These are phyloP conservation scores for Mycena indigotica DNA, from an alignment of 768 basidiomycete species.

Conservation along the genomic window DNA sequence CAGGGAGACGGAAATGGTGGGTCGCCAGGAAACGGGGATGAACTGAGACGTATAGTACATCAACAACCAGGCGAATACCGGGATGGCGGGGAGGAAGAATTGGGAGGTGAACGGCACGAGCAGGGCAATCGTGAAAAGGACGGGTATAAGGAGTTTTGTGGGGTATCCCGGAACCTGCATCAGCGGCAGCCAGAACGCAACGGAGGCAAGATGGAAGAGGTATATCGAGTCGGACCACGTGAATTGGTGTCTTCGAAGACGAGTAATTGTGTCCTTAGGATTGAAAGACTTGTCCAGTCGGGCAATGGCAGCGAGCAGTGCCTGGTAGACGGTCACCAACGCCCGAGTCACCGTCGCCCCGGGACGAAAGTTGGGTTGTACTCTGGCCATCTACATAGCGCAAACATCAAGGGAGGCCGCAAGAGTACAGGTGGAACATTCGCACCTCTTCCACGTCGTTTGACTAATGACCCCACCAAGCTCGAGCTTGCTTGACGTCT, in stretches of 20 bases:
- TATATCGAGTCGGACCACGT: constrained; percentile 60
- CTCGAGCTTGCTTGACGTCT: constrained; percentile 1
- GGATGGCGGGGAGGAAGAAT: constrained; percentile 87
- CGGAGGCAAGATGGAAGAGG: constrained; percentile 63
- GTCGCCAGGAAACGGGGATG: constrained; percentile 76
- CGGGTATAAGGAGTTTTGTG: constrained; percentile 74
- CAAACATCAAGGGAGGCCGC: not conserved
- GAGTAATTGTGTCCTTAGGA: constrained; percentile 62
- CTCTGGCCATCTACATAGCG: constrained; percentile 17
- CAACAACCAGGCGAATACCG: constrained; percentile 84
- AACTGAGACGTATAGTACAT: constrained; percentile 86
- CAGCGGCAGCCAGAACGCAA: constrained; percentile 70
- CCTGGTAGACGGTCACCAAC: constrained; percentile 31
- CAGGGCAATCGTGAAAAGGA: constrained; percentile 67
- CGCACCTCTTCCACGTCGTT: not conserved
- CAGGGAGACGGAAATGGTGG: constrained; percentile 85
- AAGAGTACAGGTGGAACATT: not conserved
- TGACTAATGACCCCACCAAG: not conserved
- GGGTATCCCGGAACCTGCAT: constrained; percentile 74
- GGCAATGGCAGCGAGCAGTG: constrained; percentile 61
- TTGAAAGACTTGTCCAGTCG: constrained; percentile 79
- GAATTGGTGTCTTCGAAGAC: constrained; percentile 60
- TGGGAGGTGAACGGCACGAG: constrained; percentile 86
- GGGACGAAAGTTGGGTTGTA: constrained; percentile 5
- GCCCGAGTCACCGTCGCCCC: constrained; percentile 7